These are phyloP conservation scores for Nitzschia inconspicua DNA, from an alignment of 108 stramenopile species.

Conservation along the genomic window DNA sequence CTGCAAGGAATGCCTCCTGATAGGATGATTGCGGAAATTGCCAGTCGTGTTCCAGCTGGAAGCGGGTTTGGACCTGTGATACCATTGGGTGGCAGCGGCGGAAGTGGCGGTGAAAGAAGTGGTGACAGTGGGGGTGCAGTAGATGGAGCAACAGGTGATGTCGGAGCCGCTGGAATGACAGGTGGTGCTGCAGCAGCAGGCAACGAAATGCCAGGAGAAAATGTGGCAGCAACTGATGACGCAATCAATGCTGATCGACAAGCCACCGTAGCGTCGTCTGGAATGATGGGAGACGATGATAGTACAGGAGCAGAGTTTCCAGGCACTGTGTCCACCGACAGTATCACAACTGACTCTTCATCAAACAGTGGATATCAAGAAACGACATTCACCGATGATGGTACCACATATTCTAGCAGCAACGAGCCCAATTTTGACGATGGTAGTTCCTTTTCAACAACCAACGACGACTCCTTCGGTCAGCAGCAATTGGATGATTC, in stretches of 20 bases:
- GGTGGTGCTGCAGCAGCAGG: not conserved
- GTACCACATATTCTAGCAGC: constrained; percentile 1
- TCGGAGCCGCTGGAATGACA: not conserved
- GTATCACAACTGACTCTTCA: no score
- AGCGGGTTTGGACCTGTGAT: constrained; percentile 34
- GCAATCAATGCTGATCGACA: constrained; percentile 66
- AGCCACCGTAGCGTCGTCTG: constrained; percentile 72
- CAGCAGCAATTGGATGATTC: constrained; percentile 7
- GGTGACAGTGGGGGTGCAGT: constrained; percentile 1
- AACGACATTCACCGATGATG: constrained; percentile 26
- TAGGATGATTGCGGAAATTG: constrained; percentile 87
- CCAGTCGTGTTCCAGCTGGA: constrained; percentile 72
- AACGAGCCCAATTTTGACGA: constrained; percentile 31
- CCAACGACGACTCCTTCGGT: constrained; percentile 20
- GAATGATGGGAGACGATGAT: constrained; percentile 29
- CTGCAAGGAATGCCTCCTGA: constrained; percentile 90
- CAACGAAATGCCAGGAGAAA: not conserved
- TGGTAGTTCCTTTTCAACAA: constrained; percentile 15
- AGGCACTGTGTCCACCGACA: not conserved
- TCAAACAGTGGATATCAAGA: constrained; percentile 3
- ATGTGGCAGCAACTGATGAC: constrained; percentile 25
- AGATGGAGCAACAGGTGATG: not conserved
- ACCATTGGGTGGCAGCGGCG: constrained; percentile 18
- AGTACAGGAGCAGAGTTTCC: constrained; percentile 50
- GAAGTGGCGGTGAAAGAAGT: constrained; percentile 19